Base-by-base conservation (phyloP, 441 rosid species). In the Erodium moschatum region DNA sequence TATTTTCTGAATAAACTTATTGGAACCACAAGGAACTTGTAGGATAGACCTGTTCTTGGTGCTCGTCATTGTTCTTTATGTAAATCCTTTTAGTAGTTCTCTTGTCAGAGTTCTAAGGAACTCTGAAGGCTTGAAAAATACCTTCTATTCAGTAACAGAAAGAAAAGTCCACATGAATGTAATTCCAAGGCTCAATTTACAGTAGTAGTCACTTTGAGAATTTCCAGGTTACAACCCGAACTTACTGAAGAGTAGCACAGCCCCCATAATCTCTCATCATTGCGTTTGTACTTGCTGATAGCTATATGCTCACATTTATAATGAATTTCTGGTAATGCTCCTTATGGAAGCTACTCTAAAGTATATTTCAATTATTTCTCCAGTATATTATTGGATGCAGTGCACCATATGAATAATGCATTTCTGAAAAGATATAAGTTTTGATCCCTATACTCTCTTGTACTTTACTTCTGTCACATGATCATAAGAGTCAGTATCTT, bases 381-480 rank as follows among this genome's bases (percentile, higher is more conserved):
- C 13, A 10, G 24, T 56, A 16, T 1, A 19, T 58, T 20, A 6
- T 69, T 56, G 24, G 50, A 35, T 20, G 20, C 4, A 29, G 4
- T 35, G 48, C 42, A 24, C 46, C 27, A 61, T 58, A 62, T 42
- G 38, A 71, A 35, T 20, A 35, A 40, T 35, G 60, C 15, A 35
- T 52, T 54, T 5, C 21, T 4, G 29, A 20, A 31, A 4, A 15
- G 40, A 15, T 21, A 33, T 66, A 5, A 21, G 8, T 27, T 72
- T 69, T 66, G 46, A 16, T 62, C 42, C 52, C 46, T 38, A 27
- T 38, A 48, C 27, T 5, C 6, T 66, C 20, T 38, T 16, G 68
- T 66, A 31, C 6, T 33, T 6, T 64, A 35, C 40, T 35, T 27
- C 9, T 46, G 54, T 5, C 29, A 9, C 44, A n/a, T 66, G 56